Evolutionary conservation across 106 monocot genomes (phyloP).

Genomic region (Dendrobium nobile): DNA sequence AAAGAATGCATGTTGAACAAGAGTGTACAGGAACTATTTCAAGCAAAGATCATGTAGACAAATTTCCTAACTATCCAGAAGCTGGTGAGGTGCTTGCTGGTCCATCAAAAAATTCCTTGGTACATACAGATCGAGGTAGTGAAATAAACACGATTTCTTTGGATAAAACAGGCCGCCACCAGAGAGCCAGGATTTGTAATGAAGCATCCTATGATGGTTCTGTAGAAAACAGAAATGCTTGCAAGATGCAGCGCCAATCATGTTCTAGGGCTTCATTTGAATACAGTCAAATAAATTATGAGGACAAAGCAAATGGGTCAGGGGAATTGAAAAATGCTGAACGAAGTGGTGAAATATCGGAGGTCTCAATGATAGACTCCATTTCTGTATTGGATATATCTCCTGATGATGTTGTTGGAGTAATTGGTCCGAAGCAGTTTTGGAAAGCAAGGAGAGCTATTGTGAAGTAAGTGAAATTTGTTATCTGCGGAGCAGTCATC

Average conservation of each 20-base stretch:
- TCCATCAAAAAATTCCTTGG: conserved; percentile 5
- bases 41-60: conserved; percentile 8
- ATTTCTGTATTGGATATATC: conserved; percentile 40
- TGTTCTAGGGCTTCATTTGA: conserved; percentile 12
- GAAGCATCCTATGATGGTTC: conserved; percentile 12
- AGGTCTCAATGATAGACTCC: conserved; percentile 52
- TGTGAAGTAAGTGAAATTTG: conserved; percentile 57
- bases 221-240: conserved; percentile 6
- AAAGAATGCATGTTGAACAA: conserved; percentile 18
- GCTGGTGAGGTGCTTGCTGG: conserved; percentile 21
- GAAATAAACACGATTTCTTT: conserved; percentile 1
- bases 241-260: background rate
- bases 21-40: conserved; percentile 7
- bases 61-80: conserved; percentile 5
- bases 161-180: conserved; percentile 1
- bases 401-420: conserved; percentile 80
- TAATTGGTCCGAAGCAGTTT: conserved; percentile 87
- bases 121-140: conserved; percentile 11
- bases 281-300: conserved; percentile 10
- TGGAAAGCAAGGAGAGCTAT: conserved; percentile 94
- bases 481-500: background rate
- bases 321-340: conserved; percentile 20
- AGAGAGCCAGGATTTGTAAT: background rate
- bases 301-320: conserved; percentile 10
- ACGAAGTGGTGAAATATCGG: conserved; percentile 35